Evolutionary conservation across 768 basidiomycete genomes (phyloP).

Genomic region (Auriscalpium vulgare): DNA sequence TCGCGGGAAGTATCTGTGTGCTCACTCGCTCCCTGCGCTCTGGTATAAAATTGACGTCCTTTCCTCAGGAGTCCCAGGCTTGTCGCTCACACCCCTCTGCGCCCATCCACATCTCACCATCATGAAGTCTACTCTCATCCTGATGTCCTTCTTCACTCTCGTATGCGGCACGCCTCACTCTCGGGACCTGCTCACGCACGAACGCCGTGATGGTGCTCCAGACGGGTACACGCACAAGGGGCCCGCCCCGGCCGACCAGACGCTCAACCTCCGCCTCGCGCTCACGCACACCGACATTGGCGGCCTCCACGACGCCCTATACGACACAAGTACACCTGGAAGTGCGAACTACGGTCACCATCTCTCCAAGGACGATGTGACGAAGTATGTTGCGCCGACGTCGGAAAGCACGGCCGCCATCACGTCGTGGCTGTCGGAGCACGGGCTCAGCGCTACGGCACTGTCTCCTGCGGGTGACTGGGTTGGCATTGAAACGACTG

Average conservation of each 20-base stretch:
- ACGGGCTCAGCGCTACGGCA: conserved; percentile 7
- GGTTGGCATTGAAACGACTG: neutral
- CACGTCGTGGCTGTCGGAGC: conserved; percentile 4
- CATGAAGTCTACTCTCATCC: too few species aligned
- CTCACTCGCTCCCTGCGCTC: too few species aligned
- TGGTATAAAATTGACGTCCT: too few species aligned
- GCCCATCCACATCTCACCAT: too few species aligned
- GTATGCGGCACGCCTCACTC: too few species aligned
- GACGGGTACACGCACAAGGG: neutral
- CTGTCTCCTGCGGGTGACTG: conserved; percentile 12
- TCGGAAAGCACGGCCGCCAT: neutral
- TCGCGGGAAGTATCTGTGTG: too few species aligned
- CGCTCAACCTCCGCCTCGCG: neutral
- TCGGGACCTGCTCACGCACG: neutral
- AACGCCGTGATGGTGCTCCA: neutral
- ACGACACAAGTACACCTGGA: neutral
- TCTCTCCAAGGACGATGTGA: neutral
- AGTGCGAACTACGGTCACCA: neutral
- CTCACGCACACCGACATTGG: neutral
- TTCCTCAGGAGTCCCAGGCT: too few species aligned
- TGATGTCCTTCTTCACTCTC: too few species aligned
- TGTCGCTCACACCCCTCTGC: too few species aligned
- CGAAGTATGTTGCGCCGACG: neutral
- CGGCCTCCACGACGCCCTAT: neutral
- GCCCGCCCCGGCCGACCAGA: neutral